Base-by-base conservation (phyloP, 2,329 filamentous ascomycete genomes). In the Juglanconis oblonga region DNA sequence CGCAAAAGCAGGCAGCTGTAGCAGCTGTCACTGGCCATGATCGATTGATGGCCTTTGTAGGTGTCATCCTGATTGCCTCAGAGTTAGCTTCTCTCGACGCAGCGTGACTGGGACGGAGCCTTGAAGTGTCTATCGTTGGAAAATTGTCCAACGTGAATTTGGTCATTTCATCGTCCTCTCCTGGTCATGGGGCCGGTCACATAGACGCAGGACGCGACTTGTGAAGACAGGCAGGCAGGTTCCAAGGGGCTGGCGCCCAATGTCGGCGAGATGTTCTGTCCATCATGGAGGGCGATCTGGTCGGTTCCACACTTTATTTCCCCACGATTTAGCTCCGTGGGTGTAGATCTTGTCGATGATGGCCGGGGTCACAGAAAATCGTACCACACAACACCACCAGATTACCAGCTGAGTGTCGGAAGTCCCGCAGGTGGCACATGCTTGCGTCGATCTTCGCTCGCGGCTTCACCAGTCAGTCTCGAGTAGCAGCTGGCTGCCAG, bases 381-480 rank as follows among this genome's bases (percentile, higher is more conserved):
- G 38, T 42, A 42, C 38, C 38, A 11, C n/a, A 14, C n/a, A 42
- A 13, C 6, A 9, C 4, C 38, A 42, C 4, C 38, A 42, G 38
- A 4, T 4, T 11, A 9, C 4, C 38, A 10, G 38, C 10, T 13
- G 4, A 42, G 4, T 42, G 38, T 14, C 36, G 44, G 4, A 24
- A 49, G 24, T n/a, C 38, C n/a, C 42, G 55, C 44, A 52, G 32
- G 47, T 57, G 53, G 52, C 53, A 59, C 52, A 56, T 55, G 58
- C 38, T 51, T 60, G 58, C 58, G 38, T 42, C 48, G 55, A 58
- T 58, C 49, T 35, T 58, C 49, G 48, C 45, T 57, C 48, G 29
- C 35, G 47, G 47, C 38, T 42, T 42, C 38, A 42, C 5, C 3
- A 4, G 35, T 57, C 17, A 45, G 40, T 35, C 42, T 48, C 40